These are phyloP conservation scores for Craterostigma plantagineum DNA, from an alignment of 257 asterid genomes.

Conservation along the genomic window DNA sequence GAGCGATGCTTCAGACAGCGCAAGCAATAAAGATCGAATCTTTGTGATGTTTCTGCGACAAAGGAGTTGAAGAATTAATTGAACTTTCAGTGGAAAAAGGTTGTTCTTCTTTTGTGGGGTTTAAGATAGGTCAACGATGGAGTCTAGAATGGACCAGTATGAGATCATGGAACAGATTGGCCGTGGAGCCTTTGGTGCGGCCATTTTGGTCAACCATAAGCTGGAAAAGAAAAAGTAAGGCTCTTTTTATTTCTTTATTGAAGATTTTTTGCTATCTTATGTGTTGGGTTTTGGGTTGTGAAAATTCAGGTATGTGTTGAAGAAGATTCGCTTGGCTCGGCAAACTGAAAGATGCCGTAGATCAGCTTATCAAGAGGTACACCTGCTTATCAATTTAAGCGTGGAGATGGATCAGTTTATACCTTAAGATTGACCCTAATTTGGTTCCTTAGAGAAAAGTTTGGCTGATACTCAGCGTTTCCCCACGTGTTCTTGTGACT, in stretches of 20 bases:
- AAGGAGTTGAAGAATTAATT: not conserved
- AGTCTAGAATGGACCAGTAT: constrained; percentile 91
- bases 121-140: constrained; percentile 29
- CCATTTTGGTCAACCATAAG: constrained; percentile 91
- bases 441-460: not conserved
- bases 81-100: constrained; percentile 3
- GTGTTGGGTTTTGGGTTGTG: constrained; percentile 12
- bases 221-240: constrained; percentile 66
- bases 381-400: not conserved
- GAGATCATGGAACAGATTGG: constrained; percentile 99
- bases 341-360: constrained; percentile 97
- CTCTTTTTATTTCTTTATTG: not conserved
- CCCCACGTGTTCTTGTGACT: too few relatives aligned
- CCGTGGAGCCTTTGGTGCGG: constrained; percentile 99
- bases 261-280: constrained; percentile 4
- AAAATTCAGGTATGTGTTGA: constrained; percentile 65
- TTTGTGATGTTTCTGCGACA: too few relatives aligned
- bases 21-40: too few relatives aligned
- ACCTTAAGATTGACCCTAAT: not conserved
- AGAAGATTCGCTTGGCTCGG: constrained; percentile 91
- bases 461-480: too few relatives aligned
- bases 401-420: not conserved
- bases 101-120: constrained; percentile 1
- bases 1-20: too few relatives aligned
- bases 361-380: constrained; percentile 99